Conservation (phyloP, 495 filamentous ascomycete genomes). For the Talaromyces trachyspermus region DNA sequence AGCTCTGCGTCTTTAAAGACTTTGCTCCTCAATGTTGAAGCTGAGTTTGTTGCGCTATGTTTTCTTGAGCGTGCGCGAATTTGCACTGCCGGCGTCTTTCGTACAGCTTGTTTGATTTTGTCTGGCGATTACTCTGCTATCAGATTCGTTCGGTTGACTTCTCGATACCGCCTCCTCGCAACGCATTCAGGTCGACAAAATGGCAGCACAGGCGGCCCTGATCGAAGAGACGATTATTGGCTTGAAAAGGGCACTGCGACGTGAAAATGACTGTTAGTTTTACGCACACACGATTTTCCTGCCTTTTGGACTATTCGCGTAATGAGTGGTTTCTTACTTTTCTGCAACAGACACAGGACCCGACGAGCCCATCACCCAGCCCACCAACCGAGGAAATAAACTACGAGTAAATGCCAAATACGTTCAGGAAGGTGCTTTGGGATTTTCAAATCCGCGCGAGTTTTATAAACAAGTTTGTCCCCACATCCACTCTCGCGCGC, state of each 20-base stretch:
- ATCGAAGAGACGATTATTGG: conserved; percentile 67
- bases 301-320: background rate
- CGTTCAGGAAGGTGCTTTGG: conserved; percentile 68
- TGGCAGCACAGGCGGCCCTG: conserved; percentile 64
- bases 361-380: conserved; percentile 71
- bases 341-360: conserved; percentile 67
- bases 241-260: conserved; percentile 66
- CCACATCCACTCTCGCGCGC: conserved; percentile 5
- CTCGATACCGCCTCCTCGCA: too few species aligned
- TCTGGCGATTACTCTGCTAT: too few species aligned
- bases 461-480: conserved; percentile 78
- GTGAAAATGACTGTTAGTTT: conserved; percentile 50
- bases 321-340: conserved; percentile 10
- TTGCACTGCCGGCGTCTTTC: too few species aligned
- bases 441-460: conserved; percentile 59
- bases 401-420: conserved; percentile 75
- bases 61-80: too few species aligned
- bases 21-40: too few species aligned
- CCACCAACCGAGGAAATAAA: conserved; percentile 88
- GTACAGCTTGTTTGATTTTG: too few species aligned
- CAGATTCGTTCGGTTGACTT: too few species aligned
- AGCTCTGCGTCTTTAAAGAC: background rate
- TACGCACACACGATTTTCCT: background rate
- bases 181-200: conserved; percentile 25
- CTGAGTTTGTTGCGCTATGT: too few species aligned